These are phyloP conservation scores for Ophiostoma quercus DNA, from an alignment of 2,329 filamentous ascomycete genomes.

Conservation along the genomic window DNA sequence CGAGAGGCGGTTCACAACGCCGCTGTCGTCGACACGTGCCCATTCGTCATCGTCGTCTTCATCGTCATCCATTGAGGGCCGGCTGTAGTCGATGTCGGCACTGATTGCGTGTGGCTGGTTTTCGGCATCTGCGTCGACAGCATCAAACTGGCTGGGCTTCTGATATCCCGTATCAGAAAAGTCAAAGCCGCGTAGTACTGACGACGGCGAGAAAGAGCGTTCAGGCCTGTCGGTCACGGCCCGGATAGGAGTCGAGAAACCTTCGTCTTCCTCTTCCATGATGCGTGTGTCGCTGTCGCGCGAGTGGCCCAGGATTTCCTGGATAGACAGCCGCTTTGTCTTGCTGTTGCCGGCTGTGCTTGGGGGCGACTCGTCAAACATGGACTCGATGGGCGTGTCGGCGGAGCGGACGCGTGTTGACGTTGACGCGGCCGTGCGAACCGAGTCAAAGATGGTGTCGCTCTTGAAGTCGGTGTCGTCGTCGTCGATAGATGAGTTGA, in stretches of 20 bases:
- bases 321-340: conserved; percentile 53
- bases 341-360: conserved; percentile 50
- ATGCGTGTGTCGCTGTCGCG: conserved; percentile 55
- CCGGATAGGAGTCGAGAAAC: conserved; percentile 47
- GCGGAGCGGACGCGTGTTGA: conserved; percentile 61
- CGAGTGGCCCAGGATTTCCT: conserved; percentile 52
- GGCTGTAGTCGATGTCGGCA: conserved; percentile 40
- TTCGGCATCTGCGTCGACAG: conserved; percentile 10
- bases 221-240: neutral
- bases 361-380: conserved; percentile 74
- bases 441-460: conserved; percentile 70
- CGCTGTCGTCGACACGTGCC: conserved; percentile 53
- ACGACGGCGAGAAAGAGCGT: conserved; percentile 14
- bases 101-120: conserved; percentile 32
- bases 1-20: conserved; percentile 52
- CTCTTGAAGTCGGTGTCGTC: conserved; percentile 75
- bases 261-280: conserved; percentile 60
- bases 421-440: conserved; percentile 64
- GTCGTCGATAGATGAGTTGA: conserved; percentile 61
- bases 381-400: conserved; percentile 68
- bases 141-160: neutral
- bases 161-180: neutral
- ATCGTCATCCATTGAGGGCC: conserved; percentile 56
- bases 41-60: conserved; percentile 58
- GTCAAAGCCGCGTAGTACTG: conserved; percentile 17